These are phyloP conservation scores for Sarcocystis neurona DNA, from an alignment of 169 alveolate genomes.

Conservation along the genomic window DNA sequence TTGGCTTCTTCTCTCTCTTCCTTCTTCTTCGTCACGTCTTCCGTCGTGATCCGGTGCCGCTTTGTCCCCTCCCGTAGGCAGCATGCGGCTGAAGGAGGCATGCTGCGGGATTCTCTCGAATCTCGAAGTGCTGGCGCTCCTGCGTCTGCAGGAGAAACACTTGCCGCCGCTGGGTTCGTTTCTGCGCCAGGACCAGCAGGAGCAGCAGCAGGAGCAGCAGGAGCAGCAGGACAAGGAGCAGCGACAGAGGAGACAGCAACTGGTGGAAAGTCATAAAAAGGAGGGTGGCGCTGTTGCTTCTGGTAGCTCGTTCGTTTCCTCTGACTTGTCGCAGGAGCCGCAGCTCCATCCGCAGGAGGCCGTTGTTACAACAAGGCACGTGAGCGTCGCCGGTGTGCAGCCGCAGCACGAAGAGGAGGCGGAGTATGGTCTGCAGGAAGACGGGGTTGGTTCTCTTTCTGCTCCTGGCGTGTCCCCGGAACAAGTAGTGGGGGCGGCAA, in stretches of 20 bases:
- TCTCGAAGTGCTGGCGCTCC: constrained; percentile 9
- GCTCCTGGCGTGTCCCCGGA: too few relatives aligned
- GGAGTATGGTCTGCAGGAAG: too few relatives aligned
- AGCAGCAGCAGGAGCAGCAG: not conserved
- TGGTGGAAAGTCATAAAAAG: too few relatives aligned
- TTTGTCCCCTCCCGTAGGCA: not conserved
- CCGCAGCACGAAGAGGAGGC: too few relatives aligned
- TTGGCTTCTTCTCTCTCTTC: not conserved
- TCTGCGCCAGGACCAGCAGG: not conserved
- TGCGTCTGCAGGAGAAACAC: constrained; percentile 6
- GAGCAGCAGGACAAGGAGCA: not conserved
- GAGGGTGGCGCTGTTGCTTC: too few relatives aligned
- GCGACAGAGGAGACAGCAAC: not conserved
- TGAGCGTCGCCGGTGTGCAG: too few relatives aligned
- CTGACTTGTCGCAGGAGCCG: too few relatives aligned
- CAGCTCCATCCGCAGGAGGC: too few relatives aligned
- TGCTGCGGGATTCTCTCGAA: not conserved
- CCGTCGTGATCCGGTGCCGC: not conserved
- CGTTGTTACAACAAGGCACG: too few relatives aligned
- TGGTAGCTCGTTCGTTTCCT: too few relatives aligned
- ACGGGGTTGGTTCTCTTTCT: too few relatives aligned
- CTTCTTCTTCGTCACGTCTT: not conserved
- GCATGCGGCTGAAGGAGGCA: not conserved
- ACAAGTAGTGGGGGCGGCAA: not conserved
- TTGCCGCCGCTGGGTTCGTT: not conserved